phyloP scores from a whole-genome alignment of 805 yeast genomes.

The Candida caryicola region DNA sequence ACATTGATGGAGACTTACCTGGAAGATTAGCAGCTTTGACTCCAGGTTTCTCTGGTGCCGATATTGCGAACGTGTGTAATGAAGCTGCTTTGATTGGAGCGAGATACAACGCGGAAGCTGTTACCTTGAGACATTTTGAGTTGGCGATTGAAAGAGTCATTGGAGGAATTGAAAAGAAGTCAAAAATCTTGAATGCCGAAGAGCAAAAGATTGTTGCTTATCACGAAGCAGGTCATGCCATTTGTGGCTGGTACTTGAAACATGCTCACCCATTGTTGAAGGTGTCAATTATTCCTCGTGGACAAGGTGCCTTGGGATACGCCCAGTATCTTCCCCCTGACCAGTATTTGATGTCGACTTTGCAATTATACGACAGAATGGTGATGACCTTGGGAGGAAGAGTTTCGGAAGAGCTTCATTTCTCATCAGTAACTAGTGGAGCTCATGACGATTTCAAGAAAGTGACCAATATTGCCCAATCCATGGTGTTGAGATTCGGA shows the following conservation, averaged over 20 bases:
- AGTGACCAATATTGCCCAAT: slow-evolving; percentile 88
- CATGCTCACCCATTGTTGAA: slow-evolving; percentile 91
- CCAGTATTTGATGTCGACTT: slow-evolving; percentile 69
- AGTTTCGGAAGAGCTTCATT: slow-evolving; percentile 91
- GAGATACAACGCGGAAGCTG: slow-evolving; percentile 67
- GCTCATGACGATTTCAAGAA: slow-evolving; percentile 96
- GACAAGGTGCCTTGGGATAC: slow-evolving; percentile 95
- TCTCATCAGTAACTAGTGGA: slow-evolving; percentile 90
- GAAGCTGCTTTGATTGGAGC: slow-evolving; percentile 98
- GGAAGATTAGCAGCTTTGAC: slow-evolving; percentile 94
- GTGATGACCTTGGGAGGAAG: slow-evolving; percentile 97
- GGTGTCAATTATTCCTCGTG: slow-evolving; percentile 95
- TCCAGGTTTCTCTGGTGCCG: slow-evolving; percentile 98
- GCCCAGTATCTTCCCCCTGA: slow-evolving; percentile 97
- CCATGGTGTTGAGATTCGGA: slow-evolving; percentile 90
- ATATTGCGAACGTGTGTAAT: slow-evolving; percentile 93
- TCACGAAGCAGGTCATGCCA: slow-evolving; percentile 99
- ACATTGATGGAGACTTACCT: slow-evolving; percentile 52
- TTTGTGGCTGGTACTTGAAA: slow-evolving; percentile 94
- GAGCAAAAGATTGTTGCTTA: slow-evolving; percentile 92
- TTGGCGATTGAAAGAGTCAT: slow-evolving; percentile 95
- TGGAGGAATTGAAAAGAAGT: slow-evolving; percentile 92
- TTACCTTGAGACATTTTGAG: slow-evolving; percentile 80
- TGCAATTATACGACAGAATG: slow-evolving; percentile 86
- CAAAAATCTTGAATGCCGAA: slow-evolving; percentile 75